phyloP scores from a whole-genome alignment of 2,329 filamentous ascomycete genomes.

The Neonectria punicea region DNA sequence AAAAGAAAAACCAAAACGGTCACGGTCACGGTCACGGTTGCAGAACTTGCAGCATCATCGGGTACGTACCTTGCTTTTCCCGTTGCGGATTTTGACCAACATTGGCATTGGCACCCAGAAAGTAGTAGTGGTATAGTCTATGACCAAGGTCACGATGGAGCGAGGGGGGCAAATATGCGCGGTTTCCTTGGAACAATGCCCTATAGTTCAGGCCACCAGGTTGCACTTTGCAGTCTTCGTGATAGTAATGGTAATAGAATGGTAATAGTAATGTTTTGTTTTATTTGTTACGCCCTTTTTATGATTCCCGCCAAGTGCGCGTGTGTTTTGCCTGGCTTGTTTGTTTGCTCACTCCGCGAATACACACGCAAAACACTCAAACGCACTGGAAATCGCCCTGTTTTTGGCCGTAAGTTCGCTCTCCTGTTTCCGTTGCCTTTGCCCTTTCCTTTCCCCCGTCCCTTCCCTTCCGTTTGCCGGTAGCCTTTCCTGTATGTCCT shows the following conservation, averaged over 20 bases:
- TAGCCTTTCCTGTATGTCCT: conserved; percentile 30
- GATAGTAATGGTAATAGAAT: no score
- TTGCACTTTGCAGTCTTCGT: background rate
- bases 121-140: no score
- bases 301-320: conserved; percentile 1
- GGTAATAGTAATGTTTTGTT: background rate
- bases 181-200: background rate
- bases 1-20: background rate
- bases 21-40: background rate
- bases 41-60: background rate
- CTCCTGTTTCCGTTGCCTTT: conserved; percentile 1
- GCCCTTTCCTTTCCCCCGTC: conserved; percentile 4
- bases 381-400: conserved; percentile 19
- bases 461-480: conserved; percentile 28
- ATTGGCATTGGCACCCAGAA: background rate
- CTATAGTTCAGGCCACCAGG: background rate
- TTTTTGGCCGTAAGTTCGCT: background rate
- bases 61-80: background rate
- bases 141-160: no score
- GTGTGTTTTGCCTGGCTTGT: conserved; percentile 11
- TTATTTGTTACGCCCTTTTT: background rate
- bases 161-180: background rate
- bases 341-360: background rate
- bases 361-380: conserved; percentile 14
- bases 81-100: background rate